phyloP scores from a whole-genome alignment of 768 basidiomycete species.

The Termitomyces heimii region DNA sequence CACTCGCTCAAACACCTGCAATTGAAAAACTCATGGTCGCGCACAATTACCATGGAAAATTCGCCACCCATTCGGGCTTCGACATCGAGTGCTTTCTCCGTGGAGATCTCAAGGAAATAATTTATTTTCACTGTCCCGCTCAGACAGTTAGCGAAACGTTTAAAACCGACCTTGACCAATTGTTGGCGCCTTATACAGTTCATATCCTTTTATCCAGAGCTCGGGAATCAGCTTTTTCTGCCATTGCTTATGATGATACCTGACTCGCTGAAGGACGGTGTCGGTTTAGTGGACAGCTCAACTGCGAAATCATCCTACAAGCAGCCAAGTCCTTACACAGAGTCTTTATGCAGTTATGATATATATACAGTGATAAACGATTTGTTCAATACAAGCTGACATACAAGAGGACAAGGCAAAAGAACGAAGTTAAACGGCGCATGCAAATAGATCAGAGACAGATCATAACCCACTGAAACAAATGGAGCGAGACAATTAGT shows the following conservation, averaged over 20 bases:
- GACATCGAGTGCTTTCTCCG: not conserved
- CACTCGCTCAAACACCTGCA: not conserved
- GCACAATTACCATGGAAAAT: conserved; percentile 5
- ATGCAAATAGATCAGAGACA: conserved; percentile 1
- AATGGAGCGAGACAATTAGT: not conserved
- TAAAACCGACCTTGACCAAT: conserved; percentile 2
- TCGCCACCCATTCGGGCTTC: conserved; percentile 8
- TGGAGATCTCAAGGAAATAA: conserved; percentile 4
- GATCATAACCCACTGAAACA: not conserved
- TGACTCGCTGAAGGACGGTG: not conserved
- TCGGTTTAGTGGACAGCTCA: not conserved
- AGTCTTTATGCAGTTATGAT: conserved; percentile 2
- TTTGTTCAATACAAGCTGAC: conserved; percentile 8
- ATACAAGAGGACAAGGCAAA: not conserved
- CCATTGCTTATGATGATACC: not conserved
- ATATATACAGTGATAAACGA: conserved; percentile 3
- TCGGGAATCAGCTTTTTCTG: not conserved
- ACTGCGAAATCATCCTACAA: not conserved
- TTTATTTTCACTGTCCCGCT: conserved; percentile 4
- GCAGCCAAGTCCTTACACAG: not conserved
- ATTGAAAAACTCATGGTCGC: conserved; percentile 4
- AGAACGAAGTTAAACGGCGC: conserved; percentile 8
- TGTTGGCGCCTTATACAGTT: conserved; percentile 4
- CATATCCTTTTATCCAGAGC: conserved; percentile 1
- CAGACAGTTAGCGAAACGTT: conserved; percentile 1